Conservation (phyloP, 169 alveolate genomes). For the Theileria annulata region DNA sequence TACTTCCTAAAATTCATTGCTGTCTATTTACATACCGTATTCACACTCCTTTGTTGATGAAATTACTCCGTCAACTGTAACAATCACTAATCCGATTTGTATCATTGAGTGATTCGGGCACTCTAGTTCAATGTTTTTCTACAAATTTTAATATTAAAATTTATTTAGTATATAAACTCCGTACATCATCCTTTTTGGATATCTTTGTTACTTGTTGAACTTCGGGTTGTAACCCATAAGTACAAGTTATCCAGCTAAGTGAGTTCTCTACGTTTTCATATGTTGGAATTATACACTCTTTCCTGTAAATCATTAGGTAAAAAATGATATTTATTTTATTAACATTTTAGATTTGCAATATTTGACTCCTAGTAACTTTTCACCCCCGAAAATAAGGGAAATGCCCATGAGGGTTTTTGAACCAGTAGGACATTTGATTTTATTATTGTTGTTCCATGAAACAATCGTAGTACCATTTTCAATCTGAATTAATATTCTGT, state of each 20-base stretch:
- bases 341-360: conserved; percentile 56
- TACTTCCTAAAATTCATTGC: conserved; percentile 2
- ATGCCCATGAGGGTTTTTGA: conserved; percentile 42
- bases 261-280: conserved; percentile 23
- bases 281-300: conserved; percentile 46
- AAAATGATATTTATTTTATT: not conserved
- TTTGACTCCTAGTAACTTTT: conserved; percentile 34
- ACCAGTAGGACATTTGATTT: conserved; percentile 40
- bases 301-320: conserved; percentile 2
- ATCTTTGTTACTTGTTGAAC: conserved; percentile 31
- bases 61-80: conserved; percentile 11
- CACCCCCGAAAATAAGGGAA: conserved; percentile 35
- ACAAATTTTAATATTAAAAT: not conserved
- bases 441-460: conserved; percentile 21
- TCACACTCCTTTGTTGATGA: conserved; percentile 3
- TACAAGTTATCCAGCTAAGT: conserved; percentile 43
- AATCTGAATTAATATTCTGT: conserved; percentile 14
- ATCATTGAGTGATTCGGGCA: conserved; percentile 44
- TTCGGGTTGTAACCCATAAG: conserved; percentile 56
- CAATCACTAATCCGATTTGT: conserved; percentile 43
- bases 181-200: conserved; percentile 25
- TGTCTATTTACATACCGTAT: conserved; percentile 19
- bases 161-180: not conserved
- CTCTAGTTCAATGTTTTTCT: conserved; percentile 2
- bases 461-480: conserved; percentile 30